Conservation (phyloP, 129 eudicot species). For the Artemisia annua region DNA sequence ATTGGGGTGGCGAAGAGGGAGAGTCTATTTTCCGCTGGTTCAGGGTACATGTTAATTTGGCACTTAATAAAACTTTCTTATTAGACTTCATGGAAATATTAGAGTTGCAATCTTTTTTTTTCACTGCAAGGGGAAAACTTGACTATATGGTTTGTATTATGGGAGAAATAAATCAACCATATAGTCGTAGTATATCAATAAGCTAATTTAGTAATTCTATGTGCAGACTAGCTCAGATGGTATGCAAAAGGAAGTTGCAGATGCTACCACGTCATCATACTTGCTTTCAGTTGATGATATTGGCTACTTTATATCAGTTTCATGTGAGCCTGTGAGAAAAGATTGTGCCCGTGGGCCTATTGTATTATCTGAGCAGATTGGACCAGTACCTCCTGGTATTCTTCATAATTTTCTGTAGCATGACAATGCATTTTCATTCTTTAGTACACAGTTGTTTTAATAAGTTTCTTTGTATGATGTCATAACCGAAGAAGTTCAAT, state of each 20-base stretch:
- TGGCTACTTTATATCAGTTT: conserved; percentile 46
- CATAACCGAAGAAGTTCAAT: neutral
- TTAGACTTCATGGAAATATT: neutral
- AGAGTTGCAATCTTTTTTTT: neutral
- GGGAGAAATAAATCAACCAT: neutral
- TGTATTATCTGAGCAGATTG: conserved; percentile 76
- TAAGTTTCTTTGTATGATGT: conserved; percentile 6
- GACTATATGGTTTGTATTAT: neutral
- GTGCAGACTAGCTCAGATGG: conserved; percentile 46
- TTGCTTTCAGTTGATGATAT: too few relatives aligned
- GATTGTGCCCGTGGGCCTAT: conserved; percentile 92
- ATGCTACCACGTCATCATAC: too few relatives aligned
- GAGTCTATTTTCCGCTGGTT: conserved; percentile 92
- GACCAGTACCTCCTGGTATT: conserved; percentile 84
- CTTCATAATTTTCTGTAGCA: too few relatives aligned
- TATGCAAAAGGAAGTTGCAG: too few relatives aligned
- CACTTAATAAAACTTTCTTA: neutral
- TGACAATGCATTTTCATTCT: too few relatives aligned
- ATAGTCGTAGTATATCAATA: conserved; percentile 4
- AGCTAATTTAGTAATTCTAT: neutral
- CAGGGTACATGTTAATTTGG: conserved; percentile 57
- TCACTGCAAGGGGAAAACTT: neutral
- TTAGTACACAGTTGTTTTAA: neutral
- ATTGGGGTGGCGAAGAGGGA: conserved; percentile 99
- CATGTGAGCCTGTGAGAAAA: conserved; percentile 89